Evolutionary conservation across 441 rosid genomes (phyloP), one percentile per base, ranked within the genome.

Genomic region (Manihot esculenta): DNA sequence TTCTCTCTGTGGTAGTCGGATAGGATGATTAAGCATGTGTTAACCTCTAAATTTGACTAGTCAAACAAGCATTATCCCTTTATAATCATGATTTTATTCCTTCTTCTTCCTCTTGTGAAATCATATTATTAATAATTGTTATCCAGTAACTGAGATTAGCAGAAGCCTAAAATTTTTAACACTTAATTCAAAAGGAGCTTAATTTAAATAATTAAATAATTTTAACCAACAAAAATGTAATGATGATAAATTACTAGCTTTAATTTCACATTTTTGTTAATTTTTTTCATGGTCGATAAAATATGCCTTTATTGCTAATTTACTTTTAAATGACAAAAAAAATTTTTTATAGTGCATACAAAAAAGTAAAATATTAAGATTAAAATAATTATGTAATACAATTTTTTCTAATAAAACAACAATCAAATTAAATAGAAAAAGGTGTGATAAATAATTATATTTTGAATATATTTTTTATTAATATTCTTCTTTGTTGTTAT

Each of bases 21-120:
- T 33, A 21, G 50, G 60, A 48, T 26, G 35, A 60, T 57, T 20
- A 21, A 69, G 50, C 47, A 33, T 70, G 73, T 48, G n/a, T 70
- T 41, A 48, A 17, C 58, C 68, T 74, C 55, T 45, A 33, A 60
- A 17, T 38, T 80, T 68, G 79, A 69, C 77, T 20, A 24, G 72
- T 64, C 70, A 68, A 53, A 12, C 60, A 3, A 33, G 42, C 26
- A 51, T 63, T 59, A 71, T 51, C 57, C 35, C n/a, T 26, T 55
- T 9, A 66, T 54, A 41, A 50, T 69, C 17, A 51, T 72, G 38
- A 57, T 64, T 35, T 54, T 35, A 7, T 47, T 15, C 9, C 8
- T 14, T 41, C 14, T 12, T 62, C 11, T 3, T n/a, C 4, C 13
- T 21, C 50, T 60, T 60, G 12, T 64, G 15, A 61, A 61, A 60